Evolutionary conservation across 2,329 filamentous ascomycete genomes (phyloP), one percentile per base, ranked within the genome.

Genomic region (Teratosphaeria pseudoeucalypti): DNA sequence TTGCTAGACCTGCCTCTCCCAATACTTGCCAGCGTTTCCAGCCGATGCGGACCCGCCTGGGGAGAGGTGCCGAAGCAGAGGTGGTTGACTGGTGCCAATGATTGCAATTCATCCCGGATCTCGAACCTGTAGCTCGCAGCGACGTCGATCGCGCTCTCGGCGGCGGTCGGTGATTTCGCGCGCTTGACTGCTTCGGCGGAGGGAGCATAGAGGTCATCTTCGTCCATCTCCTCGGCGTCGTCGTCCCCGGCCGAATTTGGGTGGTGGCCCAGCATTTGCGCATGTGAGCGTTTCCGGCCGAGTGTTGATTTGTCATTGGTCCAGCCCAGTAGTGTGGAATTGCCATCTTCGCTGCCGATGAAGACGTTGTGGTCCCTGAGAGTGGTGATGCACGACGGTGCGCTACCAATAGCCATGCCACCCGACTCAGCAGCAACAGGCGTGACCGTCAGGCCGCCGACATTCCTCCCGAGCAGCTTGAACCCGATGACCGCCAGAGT

Each of bases 381-480:
- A 57, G 80, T 83, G 27, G 85, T 84, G 2, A 90, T 81, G 62
- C 88, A 91, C 1, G 90, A 87, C 29, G 86, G 82, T 26, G 81
- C 77, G 52, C 81, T 80, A 55, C 81, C 81, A 60, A 95, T 70
- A 10, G 89, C 62, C 34, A 75, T 71, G 7, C 87, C 87, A 10
- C 88, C 87, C 27, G 81, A 79, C 58, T 89, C 84, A 47, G 76
- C 68, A 4, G 82, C 70, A 23, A 56, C 34, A 47, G 83, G 74
- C 63, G 83, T 85, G 57, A 99, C 76, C n/a, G 82, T 84, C 62
- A 99, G 79, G 1, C 90, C 91, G 29, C 92, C 95, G 1, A 99
- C 90, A 2, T 89, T 95, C 58, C 94, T 84, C 16, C 95, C 94
- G 71, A 96, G 92, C 62, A 96, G 83, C 58, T 85, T 86, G 76